These are phyloP conservation scores for Hanseniaspora hatyaiensis DNA, from an alignment of 805 yeast genomes.

Conservation along the genomic window DNA sequence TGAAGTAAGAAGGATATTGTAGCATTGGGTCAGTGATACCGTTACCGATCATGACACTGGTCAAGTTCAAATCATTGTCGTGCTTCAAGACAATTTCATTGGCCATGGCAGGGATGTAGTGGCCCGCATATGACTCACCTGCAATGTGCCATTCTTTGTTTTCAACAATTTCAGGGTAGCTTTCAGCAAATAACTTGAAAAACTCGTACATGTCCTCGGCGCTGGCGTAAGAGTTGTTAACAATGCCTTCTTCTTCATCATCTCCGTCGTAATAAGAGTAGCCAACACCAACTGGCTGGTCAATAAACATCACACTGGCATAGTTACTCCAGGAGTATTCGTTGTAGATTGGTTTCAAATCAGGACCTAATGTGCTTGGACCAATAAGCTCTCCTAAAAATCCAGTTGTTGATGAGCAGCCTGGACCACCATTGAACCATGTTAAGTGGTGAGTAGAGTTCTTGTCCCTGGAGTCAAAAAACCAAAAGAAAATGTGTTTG, in stretches of 20 bases:
- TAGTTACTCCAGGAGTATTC: constrained; percentile 85
- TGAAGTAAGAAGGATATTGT: constrained; percentile 70
- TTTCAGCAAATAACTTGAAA: constrained; percentile 67
- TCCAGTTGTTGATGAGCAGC: constrained; percentile 86
- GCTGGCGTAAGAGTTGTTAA: constrained; percentile 66
- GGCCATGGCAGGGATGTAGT: constrained; percentile 63
- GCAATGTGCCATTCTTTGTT: constrained; percentile 53
- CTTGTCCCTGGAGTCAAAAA: constrained; percentile 68
- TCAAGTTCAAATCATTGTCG: constrained; percentile 46
- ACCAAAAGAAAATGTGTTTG: constrained; percentile 88
- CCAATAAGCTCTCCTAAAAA: constrained; percentile 76
- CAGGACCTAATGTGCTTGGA: constrained; percentile 60
- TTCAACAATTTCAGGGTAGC: constrained; percentile 59
- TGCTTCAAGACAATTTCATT: constrained; percentile 36
- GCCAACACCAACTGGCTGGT: constrained; percentile 91
- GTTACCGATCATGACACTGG: constrained; percentile 80
- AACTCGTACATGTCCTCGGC: constrained; percentile 80
- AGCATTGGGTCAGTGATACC: constrained; percentile 78
- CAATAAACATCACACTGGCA: constrained; percentile 82
- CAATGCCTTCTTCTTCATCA: constrained; percentile 21
- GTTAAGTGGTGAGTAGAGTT: constrained; percentile 14
- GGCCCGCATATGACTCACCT: constrained; percentile 80
- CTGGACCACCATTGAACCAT: constrained; percentile 95
- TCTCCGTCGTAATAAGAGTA: constrained; percentile 48
- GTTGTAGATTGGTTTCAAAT: constrained; percentile 59